phyloP scores from a whole-genome alignment of 2,329 filamentous ascomycete species.

The Cephalotrichum gorgonifer region DNA sequence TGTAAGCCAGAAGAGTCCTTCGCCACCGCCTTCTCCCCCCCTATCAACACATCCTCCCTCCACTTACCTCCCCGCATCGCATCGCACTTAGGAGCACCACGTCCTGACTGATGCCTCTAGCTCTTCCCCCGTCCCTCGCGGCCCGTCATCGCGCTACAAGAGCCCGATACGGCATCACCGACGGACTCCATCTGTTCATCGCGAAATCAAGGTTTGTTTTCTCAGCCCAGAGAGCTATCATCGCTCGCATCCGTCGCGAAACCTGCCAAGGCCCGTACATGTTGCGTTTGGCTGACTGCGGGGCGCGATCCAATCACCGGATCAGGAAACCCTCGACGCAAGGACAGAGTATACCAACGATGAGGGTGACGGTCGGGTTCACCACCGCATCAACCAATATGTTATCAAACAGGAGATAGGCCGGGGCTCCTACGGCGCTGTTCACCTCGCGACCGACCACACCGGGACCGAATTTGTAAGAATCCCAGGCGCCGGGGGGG shows the following conservation, averaged over 20 bases:
- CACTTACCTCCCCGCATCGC: background rate
- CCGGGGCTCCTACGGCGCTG: slow-evolving; percentile 88
- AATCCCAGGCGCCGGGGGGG: slow-evolving; percentile 4
- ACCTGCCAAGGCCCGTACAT: too few species aligned
- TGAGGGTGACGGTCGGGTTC: slow-evolving; percentile 67
- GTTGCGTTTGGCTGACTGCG: background rate
- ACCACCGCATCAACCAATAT: slow-evolving; percentile 92
- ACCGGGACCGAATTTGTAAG: slow-evolving; percentile 88
- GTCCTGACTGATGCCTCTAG: background rate
- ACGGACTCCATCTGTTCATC: slow-evolving; percentile 46
- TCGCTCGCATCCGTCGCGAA: too few species aligned
- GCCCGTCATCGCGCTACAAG: slow-evolving; percentile 3
- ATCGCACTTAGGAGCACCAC: background rate
- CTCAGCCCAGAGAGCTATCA: slow-evolving; percentile 6
- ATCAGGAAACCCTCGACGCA: slow-evolving; percentile 85
- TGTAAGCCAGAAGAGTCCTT: background rate
- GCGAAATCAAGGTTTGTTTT: slow-evolving; percentile 41
- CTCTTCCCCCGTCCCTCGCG: background rate
- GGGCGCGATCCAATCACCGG: background rate
- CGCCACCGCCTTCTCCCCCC: background rate
- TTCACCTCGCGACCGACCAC: slow-evolving; percentile 83
- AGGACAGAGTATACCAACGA: slow-evolving; percentile 78
- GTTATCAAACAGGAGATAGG: slow-evolving; percentile 91
- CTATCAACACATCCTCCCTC: background rate
- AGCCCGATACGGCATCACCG: slow-evolving; percentile 49